These are phyloP conservation scores for Pseudogymnoascus sp. DNA, from an alignment of 2,329 filamentous ascomycete genomes.

Conservation along the genomic window DNA sequence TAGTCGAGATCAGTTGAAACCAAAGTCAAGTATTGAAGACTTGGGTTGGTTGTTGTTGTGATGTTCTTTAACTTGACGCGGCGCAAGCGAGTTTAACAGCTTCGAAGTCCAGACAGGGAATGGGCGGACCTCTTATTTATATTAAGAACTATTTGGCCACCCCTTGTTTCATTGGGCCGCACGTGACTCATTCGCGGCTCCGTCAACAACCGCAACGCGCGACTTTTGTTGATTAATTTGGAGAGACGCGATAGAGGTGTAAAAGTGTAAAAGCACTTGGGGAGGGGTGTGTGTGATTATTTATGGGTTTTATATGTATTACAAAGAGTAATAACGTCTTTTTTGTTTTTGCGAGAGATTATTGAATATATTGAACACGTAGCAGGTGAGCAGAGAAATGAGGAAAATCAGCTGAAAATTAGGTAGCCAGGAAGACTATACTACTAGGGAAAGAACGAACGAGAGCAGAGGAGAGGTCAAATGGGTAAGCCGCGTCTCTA, in stretches of 20 bases:
- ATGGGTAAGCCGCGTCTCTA: neutral
- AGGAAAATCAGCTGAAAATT: neutral
- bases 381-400: neutral
- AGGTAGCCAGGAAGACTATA: neutral
- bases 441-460: neutral
- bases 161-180: constrained; percentile 2
- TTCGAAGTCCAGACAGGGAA: neutral
- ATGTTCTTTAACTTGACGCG: constrained; percentile 7
- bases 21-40: constrained; percentile 13
- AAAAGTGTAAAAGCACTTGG: neutral
- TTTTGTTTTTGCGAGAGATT: neutral
- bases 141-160: constrained; percentile 9
- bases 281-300: neutral
- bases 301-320: neutral
- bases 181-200: constrained; percentile 3
- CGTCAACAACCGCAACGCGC: neutral
- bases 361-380: neutral
- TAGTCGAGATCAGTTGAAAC: neutral
- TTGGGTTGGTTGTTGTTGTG: constrained; percentile 8
- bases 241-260: neutral
- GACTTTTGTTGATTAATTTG: neutral
- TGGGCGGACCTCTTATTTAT: constrained; percentile 10
- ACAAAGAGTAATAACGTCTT: neutral
- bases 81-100: neutral
- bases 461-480: neutral